Percentiles rank a stretch among this genome's conserved stretches.
These are phyloP conservation scores for Sporothrix brunneoviolacea DNA, from an alignment of 2,329 filamentous ascomycete genomes.

Conservation along the genomic window DNA sequence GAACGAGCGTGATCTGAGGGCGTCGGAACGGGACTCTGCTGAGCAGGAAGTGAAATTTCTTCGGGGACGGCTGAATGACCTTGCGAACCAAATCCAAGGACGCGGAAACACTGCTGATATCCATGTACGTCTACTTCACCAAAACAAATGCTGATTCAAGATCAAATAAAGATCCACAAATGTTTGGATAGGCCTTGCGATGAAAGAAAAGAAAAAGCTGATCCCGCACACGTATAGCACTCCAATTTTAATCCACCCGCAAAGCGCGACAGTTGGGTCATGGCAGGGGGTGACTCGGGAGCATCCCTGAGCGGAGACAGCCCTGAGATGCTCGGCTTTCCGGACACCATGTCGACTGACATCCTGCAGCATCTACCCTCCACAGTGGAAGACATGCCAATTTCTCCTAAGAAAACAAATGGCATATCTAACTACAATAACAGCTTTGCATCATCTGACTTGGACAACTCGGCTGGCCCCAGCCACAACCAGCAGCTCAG, in stretches of 20 bases:
- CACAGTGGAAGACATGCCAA: slow-evolving; percentile 16
- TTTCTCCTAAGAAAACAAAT: slow-evolving; percentile 4
- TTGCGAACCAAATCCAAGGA: neutral
- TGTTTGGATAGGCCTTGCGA: no score
- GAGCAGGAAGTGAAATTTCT: slow-evolving; percentile 15
- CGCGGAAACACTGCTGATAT: neutral
- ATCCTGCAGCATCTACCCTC: slow-evolving; percentile 7
- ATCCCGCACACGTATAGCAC: neutral
- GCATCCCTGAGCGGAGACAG: neutral
- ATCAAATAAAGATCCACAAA: no score
- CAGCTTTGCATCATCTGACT: neutral
- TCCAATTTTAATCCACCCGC: neutral
- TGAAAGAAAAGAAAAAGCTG: no score
- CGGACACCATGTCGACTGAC: neutral
- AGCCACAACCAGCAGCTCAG: neutral
- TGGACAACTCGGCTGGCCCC: neutral
- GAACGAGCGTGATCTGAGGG: slow-evolving; percentile 13
- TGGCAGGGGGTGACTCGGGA: neutral
- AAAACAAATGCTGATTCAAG: no score
- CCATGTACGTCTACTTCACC: no score
- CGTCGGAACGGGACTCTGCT: slow-evolving; percentile 6
- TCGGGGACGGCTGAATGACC: slow-evolving; percentile 5
- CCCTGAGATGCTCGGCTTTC: neutral
- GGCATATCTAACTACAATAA: neutral
- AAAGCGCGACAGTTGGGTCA: slow-evolving; percentile 2